Percentiles rank a stretch among this genome's conserved stretches.
Conservation (phyloP, 208 protist genomes). For the Lotmaria passim region DNA sequence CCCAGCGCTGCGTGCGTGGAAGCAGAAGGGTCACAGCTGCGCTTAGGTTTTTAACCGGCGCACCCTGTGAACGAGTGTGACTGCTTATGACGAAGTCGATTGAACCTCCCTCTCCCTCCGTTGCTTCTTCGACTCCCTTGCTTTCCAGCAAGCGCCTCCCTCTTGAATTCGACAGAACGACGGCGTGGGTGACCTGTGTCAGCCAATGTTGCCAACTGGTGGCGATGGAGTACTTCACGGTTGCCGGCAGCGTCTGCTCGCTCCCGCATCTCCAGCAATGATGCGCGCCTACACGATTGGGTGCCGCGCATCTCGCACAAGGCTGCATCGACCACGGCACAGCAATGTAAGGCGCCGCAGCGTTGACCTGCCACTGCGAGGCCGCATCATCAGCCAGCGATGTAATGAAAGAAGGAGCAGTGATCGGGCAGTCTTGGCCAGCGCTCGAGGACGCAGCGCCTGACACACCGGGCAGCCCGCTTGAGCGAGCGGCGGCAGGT, state of each 20-base stretch:
- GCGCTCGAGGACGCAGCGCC: not conserved
- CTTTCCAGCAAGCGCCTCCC: not conserved
- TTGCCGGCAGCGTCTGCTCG: slow-evolving; percentile 19
- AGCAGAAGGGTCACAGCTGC: slow-evolving; percentile 7
- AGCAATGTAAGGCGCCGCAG: slow-evolving; percentile 25
- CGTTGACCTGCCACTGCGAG: slow-evolving; percentile 8
- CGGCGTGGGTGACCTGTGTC: slow-evolving; percentile 25
- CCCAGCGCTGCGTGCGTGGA: slow-evolving; percentile 36
- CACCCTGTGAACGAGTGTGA: not conserved
- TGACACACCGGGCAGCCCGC: not conserved
- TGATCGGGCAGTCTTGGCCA: no score
- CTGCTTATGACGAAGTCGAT: no score
- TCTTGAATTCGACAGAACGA: not conserved
- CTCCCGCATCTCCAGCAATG: slow-evolving; percentile 29
- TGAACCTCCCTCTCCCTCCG: no score
- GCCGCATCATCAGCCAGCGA: not conserved
- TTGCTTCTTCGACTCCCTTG: no score
- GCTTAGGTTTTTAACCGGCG: not conserved
- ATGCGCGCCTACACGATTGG: slow-evolving; percentile 20
- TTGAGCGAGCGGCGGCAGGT: slow-evolving; percentile 6
- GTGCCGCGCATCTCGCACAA: slow-evolving; percentile 37
- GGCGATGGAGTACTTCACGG: slow-evolving; percentile 11
- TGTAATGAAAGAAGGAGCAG: not conserved
- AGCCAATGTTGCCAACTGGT: slow-evolving; percentile 24
- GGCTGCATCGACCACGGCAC: slow-evolving; percentile 49